Evolutionary conservation across 306 rosid genomes (phyloP).

Genomic region (Rosa multiflora): DNA sequence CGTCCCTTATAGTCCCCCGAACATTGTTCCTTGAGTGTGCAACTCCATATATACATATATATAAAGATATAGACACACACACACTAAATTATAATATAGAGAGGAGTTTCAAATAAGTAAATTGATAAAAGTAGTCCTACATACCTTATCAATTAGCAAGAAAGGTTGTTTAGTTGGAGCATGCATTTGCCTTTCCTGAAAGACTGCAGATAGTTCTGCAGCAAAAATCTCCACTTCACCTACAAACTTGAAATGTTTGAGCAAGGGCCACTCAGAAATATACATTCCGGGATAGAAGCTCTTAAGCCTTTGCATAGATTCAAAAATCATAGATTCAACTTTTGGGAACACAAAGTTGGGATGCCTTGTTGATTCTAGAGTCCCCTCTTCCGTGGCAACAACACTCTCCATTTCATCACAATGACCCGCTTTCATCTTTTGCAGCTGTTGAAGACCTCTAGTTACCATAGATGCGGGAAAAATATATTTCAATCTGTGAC

Average conservation of each 20-base stretch:
- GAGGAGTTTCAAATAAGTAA: no score
- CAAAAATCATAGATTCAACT: neutral
- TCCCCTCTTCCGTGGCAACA: neutral
- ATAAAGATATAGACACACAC: no score
- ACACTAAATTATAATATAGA: no score
- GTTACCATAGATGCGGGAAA: neutral
- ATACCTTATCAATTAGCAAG: neutral
- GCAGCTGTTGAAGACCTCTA: neutral
- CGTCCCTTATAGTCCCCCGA: no score
- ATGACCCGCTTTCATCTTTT: fast-evolving
- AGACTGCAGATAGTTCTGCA: neutral
- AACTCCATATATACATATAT: no score
- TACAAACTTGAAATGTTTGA: fast-evolving
- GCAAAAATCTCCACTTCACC: neutral
- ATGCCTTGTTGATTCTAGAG: neutral
- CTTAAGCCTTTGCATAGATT: no score
- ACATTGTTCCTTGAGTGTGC: no score
- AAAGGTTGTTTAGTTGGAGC: neutral
- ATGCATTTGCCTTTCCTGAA: neutral
- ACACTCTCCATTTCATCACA: neutral
- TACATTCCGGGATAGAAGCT: neutral
- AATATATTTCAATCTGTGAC: no score
- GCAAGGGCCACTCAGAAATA: neutral
- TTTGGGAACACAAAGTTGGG: neutral
- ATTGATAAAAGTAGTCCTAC: no score